A percentile compares a stretch with the other conserved stretches of the same genome.
These are phyloP conservation scores for Clitoria ternatea DNA, from an alignment of 306 rosid species.

Conservation along the genomic window DNA sequence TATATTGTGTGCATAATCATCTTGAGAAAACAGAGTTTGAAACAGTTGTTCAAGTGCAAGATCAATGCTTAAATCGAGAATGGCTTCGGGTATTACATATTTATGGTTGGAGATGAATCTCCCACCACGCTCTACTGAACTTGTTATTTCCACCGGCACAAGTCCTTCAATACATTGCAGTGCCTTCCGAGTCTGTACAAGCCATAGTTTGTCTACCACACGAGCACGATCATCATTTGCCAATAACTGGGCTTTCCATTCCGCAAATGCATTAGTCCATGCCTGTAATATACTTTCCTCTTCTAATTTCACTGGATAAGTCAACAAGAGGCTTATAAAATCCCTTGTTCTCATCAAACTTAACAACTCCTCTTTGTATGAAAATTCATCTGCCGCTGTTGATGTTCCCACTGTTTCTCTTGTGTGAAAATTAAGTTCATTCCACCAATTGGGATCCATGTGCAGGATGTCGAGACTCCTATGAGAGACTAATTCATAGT, in stretches of 20 bases:
- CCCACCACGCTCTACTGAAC: not conserved
- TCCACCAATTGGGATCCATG: not conserved
- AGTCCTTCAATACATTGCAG: not conserved
- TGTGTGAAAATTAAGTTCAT: not conserved
- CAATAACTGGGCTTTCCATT: not conserved
- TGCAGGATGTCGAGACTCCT: not conserved
- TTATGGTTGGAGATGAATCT: not conserved
- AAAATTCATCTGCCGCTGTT: not conserved
- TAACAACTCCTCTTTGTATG: not conserved
- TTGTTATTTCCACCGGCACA: not conserved
- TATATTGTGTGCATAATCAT: not conserved
- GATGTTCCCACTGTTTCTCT: not conserved
- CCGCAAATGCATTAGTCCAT: not conserved
- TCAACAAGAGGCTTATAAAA: not conserved
- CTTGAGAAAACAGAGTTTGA: not conserved
- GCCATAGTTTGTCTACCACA: not conserved
- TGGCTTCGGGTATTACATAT: not conserved
- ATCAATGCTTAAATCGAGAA: not conserved
- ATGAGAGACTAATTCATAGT: not conserved
- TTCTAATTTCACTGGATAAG: not conserved
- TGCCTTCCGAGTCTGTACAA: not conserved
- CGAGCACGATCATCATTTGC: not conserved
- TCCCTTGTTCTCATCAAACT: not conserved
- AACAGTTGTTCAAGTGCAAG: conserved; percentile 19
- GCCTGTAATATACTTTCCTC: not conserved